Conservation (phyloP, 2,329 filamentous ascomycete genomes). For the Huntiella omanensis region DNA sequence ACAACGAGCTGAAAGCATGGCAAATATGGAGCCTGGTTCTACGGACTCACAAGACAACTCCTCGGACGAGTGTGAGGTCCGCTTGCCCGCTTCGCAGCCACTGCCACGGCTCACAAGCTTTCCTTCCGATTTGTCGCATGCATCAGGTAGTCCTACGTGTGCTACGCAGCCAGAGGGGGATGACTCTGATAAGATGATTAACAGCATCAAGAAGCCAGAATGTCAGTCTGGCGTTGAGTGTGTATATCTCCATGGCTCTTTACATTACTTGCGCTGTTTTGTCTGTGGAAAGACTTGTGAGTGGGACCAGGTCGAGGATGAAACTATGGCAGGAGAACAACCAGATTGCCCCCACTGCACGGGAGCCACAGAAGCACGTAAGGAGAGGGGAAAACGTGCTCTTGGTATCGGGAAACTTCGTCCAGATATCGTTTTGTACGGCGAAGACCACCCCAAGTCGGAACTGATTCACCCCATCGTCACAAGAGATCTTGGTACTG, state of each 20-base stretch:
- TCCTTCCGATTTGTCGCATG: slow-evolving; percentile 3
- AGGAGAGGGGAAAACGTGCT: slow-evolving; percentile 46
- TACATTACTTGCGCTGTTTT: slow-evolving; percentile 45
- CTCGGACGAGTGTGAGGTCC: not conserved
- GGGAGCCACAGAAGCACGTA: slow-evolving; percentile 40
- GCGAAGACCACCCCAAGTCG: slow-evolving; percentile 51
- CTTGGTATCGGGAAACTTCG: slow-evolving; percentile 48
- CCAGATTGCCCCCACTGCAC: slow-evolving; percentile 49
- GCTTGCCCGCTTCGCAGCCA: slow-evolving; percentile 2
- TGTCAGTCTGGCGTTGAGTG: slow-evolving; percentile 32
- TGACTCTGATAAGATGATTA: not conserved
- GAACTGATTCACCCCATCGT: slow-evolving; percentile 50
- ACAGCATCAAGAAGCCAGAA: slow-evolving; percentile 11
- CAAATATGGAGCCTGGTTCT: slow-evolving; percentile 2
- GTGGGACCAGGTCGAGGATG: slow-evolving; percentile 39
- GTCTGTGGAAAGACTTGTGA: slow-evolving; percentile 36
- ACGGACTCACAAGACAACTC: slow-evolving; percentile 1
- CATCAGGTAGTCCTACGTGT: not conserved
- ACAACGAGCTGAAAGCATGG: slow-evolving; percentile 9
- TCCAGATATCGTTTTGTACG: slow-evolving; percentile 57
- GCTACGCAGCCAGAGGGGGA: slow-evolving; percentile 4
- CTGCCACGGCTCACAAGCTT: slow-evolving; percentile 3
- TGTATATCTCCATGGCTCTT: slow-evolving; percentile 55
- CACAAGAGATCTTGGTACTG: slow-evolving; percentile 44
- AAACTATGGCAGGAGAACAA: slow-evolving; percentile 43